Percentiles rank a stretch among this genome's conserved stretches.
These are phyloP conservation scores for Erythrobasidium hasegawianum DNA, from an alignment of 1,284 basidiomycete species.

Conservation along the genomic window DNA sequence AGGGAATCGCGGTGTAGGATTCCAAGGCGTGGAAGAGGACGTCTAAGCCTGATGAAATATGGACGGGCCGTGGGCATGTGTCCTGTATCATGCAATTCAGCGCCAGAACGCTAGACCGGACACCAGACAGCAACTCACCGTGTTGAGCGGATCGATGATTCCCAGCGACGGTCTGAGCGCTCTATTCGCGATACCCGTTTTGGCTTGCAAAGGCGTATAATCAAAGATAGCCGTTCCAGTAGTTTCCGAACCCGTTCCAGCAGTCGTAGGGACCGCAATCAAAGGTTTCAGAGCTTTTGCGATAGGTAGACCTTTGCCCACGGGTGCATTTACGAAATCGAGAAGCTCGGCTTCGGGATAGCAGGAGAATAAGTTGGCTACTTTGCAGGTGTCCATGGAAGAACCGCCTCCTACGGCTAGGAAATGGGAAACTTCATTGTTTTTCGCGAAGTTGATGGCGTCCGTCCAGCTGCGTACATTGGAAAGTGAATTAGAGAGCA, in stretches of 20 bases:
- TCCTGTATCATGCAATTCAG: no score
- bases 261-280: slow-evolving; percentile 92
- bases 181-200: slow-evolving; percentile 91
- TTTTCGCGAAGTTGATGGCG: slow-evolving; percentile 75
- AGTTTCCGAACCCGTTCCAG: slow-evolving; percentile 84
- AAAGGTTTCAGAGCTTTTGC: slow-evolving; percentile 71
- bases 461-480: slow-evolving; percentile 63
- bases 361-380: slow-evolving; percentile 69
- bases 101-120: no score
- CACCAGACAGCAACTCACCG: slow-evolving; percentile 47
- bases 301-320: slow-evolving; percentile 87
- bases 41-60: slow-evolving; percentile 87
- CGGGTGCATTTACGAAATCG: slow-evolving; percentile 94
- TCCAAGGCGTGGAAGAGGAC: slow-evolving; percentile 59
- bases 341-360: slow-evolving; percentile 83
- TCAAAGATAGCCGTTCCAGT: slow-evolving; percentile 97
- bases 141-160: slow-evolving; percentile 79
- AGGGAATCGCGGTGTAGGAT: slow-evolving; percentile 86
- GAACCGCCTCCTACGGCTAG: slow-evolving; percentile 88
- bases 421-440: slow-evolving; percentile 87
- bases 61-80: slow-evolving; percentile 75
- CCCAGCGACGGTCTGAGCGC: slow-evolving; percentile 86
- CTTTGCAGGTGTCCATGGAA: slow-evolving; percentile 90
- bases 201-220: slow-evolving; percentile 79
- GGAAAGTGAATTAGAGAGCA: no score